A percentile compares a stretch with the other conserved stretches of the same genome.
phyloP scores from a whole-genome alignment of 345 rosid species.

The Populus euphratica region DNA sequence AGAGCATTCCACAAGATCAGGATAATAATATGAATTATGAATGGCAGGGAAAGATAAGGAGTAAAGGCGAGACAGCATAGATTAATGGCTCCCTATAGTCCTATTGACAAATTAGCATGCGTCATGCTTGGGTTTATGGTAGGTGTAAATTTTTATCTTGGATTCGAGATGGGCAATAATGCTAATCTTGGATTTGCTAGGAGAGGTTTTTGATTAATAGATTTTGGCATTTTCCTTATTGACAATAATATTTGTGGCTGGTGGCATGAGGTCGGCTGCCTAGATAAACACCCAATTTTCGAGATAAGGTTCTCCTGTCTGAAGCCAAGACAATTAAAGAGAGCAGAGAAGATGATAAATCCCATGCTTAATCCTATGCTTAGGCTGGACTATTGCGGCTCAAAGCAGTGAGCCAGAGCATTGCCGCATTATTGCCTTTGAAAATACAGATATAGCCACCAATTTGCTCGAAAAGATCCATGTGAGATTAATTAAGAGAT shows the following conservation, averaged over 20 bases:
- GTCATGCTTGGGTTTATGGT: not conserved
- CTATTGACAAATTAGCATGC: not conserved
- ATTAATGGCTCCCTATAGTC: not conserved
- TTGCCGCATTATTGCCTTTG: not conserved
- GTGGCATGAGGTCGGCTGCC: not conserved
- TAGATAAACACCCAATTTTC: conserved; percentile 1
- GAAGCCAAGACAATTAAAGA: not conserved
- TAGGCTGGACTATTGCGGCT: not conserved
- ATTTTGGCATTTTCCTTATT: not conserved
- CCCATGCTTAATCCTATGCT: too few species aligned
- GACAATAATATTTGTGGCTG: not conserved
- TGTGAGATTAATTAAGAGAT: not conserved
- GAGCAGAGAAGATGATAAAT: not conserved
- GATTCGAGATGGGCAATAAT: not conserved
- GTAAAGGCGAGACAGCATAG: not conserved
- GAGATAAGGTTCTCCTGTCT: conserved; percentile 12
- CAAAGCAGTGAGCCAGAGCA: not conserved
- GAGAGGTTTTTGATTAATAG: not conserved
- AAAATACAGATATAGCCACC: not conserved
- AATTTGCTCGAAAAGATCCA: not conserved
- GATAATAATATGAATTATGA: not conserved
- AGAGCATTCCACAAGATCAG: not conserved
- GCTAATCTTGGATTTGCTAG: not conserved
- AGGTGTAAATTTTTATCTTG: not conserved
- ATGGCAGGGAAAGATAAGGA: not conserved